Percentiles rank a stretch among this genome's conserved stretches.
These are phyloP conservation scores for Trichosporon sp. DNA, from an alignment of 1,284 basidiomycete species.

Conservation along the genomic window DNA sequence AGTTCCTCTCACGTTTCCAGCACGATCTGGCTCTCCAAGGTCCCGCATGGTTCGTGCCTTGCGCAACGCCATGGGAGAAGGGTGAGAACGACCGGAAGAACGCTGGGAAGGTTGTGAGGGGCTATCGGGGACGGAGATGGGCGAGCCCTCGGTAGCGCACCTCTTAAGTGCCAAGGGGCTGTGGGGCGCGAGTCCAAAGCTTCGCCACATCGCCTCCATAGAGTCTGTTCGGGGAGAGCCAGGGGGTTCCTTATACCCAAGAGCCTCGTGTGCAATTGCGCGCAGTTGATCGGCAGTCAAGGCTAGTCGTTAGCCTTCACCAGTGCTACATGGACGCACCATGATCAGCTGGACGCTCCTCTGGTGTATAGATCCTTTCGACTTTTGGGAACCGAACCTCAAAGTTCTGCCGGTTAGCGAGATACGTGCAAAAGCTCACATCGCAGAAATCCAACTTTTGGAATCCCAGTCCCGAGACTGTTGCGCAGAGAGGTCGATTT, in stretches of 20 bases:
- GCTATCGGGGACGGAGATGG: background rate
- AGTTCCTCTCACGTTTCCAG: background rate
- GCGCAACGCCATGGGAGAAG: background rate
- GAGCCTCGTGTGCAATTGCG: background rate
- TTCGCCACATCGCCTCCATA: constrained; percentile 13
- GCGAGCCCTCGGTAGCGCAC: background rate
- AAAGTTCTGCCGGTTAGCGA: constrained; percentile 63
- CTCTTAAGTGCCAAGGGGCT: constrained; percentile 12
- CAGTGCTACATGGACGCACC: constrained; percentile 40
- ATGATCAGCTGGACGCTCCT: constrained; percentile 67
- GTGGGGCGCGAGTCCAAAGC: background rate
- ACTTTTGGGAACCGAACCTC: constrained; percentile 80
- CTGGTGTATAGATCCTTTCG: constrained; percentile 65
- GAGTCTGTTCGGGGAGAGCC: constrained; percentile 11
- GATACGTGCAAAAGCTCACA: constrained; percentile 56
- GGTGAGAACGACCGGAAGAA: background rate
- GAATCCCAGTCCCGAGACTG: constrained; percentile 79
- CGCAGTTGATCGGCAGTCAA: background rate
- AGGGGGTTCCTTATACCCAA: background rate
- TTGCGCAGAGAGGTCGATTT: constrained; percentile 66
- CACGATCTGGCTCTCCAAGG: background rate
- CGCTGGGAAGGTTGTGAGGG: background rate
- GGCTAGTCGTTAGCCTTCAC: background rate
- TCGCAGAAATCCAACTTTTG: constrained; percentile 65
- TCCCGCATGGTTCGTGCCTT: background rate